Evolutionary conservation across 106 monocot species (phyloP).

Genomic region (Agapanthus africanus): DNA sequence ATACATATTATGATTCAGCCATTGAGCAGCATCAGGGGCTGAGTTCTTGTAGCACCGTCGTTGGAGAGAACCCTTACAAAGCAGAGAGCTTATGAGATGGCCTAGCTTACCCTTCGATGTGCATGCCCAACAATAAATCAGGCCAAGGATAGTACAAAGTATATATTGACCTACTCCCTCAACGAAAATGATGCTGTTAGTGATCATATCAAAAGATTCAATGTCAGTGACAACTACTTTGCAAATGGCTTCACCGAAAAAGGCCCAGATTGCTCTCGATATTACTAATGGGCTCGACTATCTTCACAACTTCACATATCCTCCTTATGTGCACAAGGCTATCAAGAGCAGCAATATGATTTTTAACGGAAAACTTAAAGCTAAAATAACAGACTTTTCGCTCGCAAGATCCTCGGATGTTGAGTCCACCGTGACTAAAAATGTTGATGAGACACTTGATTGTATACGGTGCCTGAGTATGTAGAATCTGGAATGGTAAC

Average conservation of each 20-base stretch:
- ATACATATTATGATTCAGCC: slow-evolving; percentile 18
- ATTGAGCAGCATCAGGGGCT: slow-evolving; percentile 38
- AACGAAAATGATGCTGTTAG: background rate
- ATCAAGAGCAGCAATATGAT: slow-evolving; percentile 29
- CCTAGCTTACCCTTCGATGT: slow-evolving; percentile 16
- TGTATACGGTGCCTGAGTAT: slow-evolving; percentile 25
- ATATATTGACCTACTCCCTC: slow-evolving; percentile 15
- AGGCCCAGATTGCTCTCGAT: slow-evolving; percentile 26
- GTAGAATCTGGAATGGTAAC: slow-evolving; percentile 15
- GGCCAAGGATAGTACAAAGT: slow-evolving; percentile 10
- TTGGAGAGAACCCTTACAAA: slow-evolving; percentile 11
- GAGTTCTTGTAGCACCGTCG: slow-evolving; percentile 35
- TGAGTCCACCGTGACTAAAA: background rate
- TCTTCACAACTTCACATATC: slow-evolving; percentile 25
- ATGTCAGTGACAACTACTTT: background rate
- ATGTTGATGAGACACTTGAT: slow-evolving; percentile 13
- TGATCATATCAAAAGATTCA: slow-evolving; percentile 14
- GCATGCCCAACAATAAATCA: slow-evolving; percentile 23
- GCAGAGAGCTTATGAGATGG: background rate
- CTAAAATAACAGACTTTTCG: slow-evolving; percentile 19
- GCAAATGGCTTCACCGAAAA: slow-evolving; percentile 16
- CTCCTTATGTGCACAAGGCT: slow-evolving; percentile 25
- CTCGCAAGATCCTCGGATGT: slow-evolving; percentile 7
- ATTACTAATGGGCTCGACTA: slow-evolving; percentile 33
- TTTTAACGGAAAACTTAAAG: slow-evolving; percentile 15